phyloP scores from a whole-genome alignment of 805 yeast species.

The Ogataea neopini region DNA sequence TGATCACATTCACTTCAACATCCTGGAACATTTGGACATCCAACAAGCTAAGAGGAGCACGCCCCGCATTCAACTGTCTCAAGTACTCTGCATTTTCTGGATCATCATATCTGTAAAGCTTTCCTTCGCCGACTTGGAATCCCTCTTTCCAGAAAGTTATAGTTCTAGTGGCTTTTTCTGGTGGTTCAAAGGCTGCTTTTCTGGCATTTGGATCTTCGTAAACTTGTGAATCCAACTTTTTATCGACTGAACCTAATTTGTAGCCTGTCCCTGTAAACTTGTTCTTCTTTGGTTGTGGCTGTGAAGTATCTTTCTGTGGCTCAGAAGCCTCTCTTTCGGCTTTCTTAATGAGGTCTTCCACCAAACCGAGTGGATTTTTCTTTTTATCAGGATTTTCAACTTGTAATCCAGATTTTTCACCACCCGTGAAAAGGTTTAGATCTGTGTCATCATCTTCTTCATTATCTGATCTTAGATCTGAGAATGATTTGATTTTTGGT shows the following conservation, averaged over 20 bases:
- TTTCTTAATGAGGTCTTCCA: conserved; percentile 60
- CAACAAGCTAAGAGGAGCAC: conserved; percentile 84
- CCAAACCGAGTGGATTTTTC: conserved; percentile 43
- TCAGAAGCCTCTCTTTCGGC: conserved; percentile 65
- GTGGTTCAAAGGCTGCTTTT: conserved; percentile 14
- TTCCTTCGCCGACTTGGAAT: conserved; percentile 92
- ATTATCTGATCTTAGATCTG: conserved; percentile 35
- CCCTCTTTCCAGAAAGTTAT: conserved; percentile 97
- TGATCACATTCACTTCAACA: conserved; percentile 86
- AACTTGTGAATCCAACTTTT: conserved; percentile 34
- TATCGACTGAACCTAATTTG: conserved; percentile 50
- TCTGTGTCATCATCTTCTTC: conserved; percentile 37
- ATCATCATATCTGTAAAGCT: conserved; percentile 83
- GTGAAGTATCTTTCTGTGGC: conserved; percentile 37
- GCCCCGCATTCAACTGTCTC: conserved; percentile 79
- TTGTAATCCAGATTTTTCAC: conserved; percentile 76
- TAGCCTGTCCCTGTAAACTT: conserved; percentile 53
- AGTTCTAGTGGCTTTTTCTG: conserved; percentile 66
- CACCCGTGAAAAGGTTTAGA: conserved; percentile 51
- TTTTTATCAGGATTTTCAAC: conserved; percentile 66
- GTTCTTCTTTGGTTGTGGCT: conserved; percentile 28
- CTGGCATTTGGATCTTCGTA: conserved; percentile 35
- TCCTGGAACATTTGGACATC: conserved; percentile 88
- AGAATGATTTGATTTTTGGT: conserved; percentile 33
- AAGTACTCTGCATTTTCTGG: conserved; percentile 81